Percentiles rank a stretch among this genome's conserved stretches.
These are phyloP conservation scores for Coniella lustricola DNA, from an alignment of 2,329 filamentous ascomycete species.

Conservation along the genomic window DNA sequence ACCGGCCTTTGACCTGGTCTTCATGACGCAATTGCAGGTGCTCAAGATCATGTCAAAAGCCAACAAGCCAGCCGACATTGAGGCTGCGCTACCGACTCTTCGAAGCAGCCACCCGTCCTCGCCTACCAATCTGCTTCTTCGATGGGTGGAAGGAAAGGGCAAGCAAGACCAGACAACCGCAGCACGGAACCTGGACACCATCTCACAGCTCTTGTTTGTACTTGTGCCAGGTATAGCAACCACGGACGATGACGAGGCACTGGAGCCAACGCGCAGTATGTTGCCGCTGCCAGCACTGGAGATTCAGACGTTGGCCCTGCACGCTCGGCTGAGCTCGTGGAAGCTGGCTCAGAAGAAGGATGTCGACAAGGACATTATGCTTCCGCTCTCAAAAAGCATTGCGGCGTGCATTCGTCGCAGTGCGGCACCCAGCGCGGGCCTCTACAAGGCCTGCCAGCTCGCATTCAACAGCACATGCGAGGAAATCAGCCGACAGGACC, in stretches of 20 bases:
- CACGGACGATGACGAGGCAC: conserved; percentile 51
- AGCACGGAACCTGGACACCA: conserved; percentile 57
- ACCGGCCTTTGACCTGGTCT: conserved; percentile 46
- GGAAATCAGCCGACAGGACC: conserved; percentile 29
- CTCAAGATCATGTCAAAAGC: conserved; percentile 55
- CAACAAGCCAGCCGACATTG: conserved; percentile 53
- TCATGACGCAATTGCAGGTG: conserved; percentile 57
- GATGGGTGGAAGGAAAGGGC: conserved; percentile 35
- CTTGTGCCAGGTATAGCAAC: conserved; percentile 61
- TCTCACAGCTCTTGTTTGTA: conserved; percentile 59
- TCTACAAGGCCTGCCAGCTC: conserved; percentile 33
- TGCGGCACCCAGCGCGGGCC: conserved; percentile 25
- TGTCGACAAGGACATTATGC: conserved; percentile 56
- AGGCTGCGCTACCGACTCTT: conserved; percentile 50
- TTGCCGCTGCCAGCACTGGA: conserved; percentile 52
- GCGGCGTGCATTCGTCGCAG: conserved; percentile 52
- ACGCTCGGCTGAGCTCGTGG: conserved; percentile 60
- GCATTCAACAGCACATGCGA: conserved; percentile 31
- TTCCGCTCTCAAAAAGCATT: conserved; percentile 57
- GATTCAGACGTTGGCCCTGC: conserved; percentile 58
- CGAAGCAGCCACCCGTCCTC: conserved; percentile 46
- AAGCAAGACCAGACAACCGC: conserved; percentile 51
- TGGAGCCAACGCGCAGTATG: conserved; percentile 47
- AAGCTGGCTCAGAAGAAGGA: conserved; percentile 53
- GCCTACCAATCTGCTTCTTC: conserved; percentile 49